Percentiles rank a stretch among this genome's conserved stretches.
phyloP scores from a whole-genome alignment of 768 basidiomycete genomes.

The Panellus pusillus region DNA sequence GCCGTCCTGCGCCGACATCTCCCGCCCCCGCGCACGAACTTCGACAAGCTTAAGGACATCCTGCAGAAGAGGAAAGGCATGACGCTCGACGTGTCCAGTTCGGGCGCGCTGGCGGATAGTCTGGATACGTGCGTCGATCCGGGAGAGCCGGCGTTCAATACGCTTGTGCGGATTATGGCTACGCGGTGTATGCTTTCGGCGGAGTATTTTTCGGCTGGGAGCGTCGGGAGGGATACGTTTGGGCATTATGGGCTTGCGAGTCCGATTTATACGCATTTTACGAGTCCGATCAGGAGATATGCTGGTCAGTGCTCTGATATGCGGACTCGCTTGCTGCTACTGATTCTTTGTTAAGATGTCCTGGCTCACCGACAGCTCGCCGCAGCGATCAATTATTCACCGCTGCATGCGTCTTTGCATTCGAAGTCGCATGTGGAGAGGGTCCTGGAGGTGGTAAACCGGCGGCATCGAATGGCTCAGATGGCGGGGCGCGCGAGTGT shows the following conservation, averaged over 20 bases:
- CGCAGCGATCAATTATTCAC: slow-evolving; percentile 80
- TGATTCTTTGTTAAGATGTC: slow-evolving; percentile 56
- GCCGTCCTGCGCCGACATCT: slow-evolving; percentile 92
- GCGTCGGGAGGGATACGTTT: slow-evolving; percentile 88
- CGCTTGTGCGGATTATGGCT: slow-evolving; percentile 97
- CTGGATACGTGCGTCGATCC: slow-evolving; percentile 87
- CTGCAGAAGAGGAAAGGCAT: slow-evolving; percentile 82
- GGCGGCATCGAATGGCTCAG: slow-evolving; percentile 93
- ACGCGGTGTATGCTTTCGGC: slow-evolving; percentile 98
- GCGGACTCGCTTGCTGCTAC: background rate
- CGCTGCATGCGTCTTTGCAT: slow-evolving; percentile 86
- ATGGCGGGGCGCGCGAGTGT: slow-evolving; percentile 96
- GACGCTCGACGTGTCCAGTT: slow-evolving; percentile 85
- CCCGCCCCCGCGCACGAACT: slow-evolving; percentile 90
- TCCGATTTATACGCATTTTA: slow-evolving; percentile 97
- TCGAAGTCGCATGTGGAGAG: slow-evolving; percentile 88
- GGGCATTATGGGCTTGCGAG: slow-evolving; percentile 98
- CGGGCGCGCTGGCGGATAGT: slow-evolving; percentile 84
- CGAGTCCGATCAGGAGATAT: slow-evolving; percentile 95
- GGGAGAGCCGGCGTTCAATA: slow-evolving; percentile 88
- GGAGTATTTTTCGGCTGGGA: slow-evolving; percentile 97
- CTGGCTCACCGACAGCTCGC: slow-evolving; percentile 91
- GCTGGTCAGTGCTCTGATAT: slow-evolving; percentile 56
- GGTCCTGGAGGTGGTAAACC: slow-evolving; percentile 82
- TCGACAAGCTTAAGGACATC: slow-evolving; percentile 94